Evolutionary conservation across 768 basidiomycete species (phyloP).

Genomic region (Leccinum obscurum): DNA sequence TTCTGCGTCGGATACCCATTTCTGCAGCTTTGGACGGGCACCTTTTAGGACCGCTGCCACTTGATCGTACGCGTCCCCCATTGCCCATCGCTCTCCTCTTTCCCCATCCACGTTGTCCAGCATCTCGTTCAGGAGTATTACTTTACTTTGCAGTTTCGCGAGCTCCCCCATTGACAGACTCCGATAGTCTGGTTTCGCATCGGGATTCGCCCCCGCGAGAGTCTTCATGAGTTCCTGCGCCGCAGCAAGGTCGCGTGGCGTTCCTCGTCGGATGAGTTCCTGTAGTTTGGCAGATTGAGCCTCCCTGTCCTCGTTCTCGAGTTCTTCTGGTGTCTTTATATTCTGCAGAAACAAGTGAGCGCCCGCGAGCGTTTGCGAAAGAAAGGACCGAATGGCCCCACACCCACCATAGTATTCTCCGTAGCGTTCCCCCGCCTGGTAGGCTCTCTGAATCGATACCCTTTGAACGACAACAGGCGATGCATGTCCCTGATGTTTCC

Average conservation of each 20-base stretch:
- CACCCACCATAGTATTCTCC: constrained; percentile 26
- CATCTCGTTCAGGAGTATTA: constrained; percentile 95
- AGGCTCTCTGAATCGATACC: constrained; percentile 71
- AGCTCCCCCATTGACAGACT: constrained; percentile 87
- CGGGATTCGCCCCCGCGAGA: constrained; percentile 92
- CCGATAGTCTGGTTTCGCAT: constrained; percentile 92
- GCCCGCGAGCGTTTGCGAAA: not conserved
- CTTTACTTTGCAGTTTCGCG: constrained; percentile 92
- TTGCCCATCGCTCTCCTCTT: constrained; percentile 75
- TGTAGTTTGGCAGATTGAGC: constrained; percentile 98
- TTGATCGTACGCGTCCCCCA: constrained; percentile 96
- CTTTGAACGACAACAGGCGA: constrained; percentile 89
- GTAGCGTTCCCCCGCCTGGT: constrained; percentile 17
- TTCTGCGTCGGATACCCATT: constrained; percentile 95
- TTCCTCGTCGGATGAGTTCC: constrained; percentile 93
- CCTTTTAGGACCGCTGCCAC: constrained; percentile 78
- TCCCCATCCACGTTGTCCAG: constrained; percentile 82
- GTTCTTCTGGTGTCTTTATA: constrained; percentile 92
- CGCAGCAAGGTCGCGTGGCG: constrained; percentile 90
- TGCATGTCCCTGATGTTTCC: constrained; percentile 99
- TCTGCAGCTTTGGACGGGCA: constrained; percentile 93
- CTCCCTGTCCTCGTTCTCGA: constrained; percentile 92
- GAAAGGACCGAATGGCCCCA: not conserved
- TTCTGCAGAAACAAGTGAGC: constrained; percentile 49
- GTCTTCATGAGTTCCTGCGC: constrained; percentile 98